Conservation (phyloP, 495 filamentous ascomycete genomes). For the Lindgomyces ingoldianus region DNA sequence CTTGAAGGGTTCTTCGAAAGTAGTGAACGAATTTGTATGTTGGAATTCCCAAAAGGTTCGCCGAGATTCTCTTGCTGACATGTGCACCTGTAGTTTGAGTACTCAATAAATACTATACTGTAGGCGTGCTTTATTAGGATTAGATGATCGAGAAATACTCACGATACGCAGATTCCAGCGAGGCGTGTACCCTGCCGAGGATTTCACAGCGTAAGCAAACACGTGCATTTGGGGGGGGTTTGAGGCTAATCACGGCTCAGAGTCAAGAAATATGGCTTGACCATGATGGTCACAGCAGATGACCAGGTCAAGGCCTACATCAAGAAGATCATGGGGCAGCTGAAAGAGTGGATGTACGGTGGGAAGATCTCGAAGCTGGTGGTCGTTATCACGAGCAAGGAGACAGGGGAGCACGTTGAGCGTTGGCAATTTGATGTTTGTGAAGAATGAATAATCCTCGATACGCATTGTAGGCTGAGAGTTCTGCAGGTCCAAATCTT, state of each 20-base stretch:
- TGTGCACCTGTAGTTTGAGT: constrained; percentile 73
- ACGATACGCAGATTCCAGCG: constrained; percentile 71
- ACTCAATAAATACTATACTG: constrained; percentile 94
- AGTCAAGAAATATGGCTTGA: constrained; percentile 99
- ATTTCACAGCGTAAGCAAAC: constrained; percentile 80
- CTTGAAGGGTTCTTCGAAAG: constrained; percentile 69
- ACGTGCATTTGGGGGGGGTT: neutral
- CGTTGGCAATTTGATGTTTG: constrained; percentile 98
- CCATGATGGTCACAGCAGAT: constrained; percentile 95
- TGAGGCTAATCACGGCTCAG: constrained; percentile 41
- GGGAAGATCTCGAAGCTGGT: constrained; percentile 97
- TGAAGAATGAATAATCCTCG: too few relatives aligned
- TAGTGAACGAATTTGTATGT: constrained; percentile 92
- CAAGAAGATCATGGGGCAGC: constrained; percentile 96
- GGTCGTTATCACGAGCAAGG: constrained; percentile 91
- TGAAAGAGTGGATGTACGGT: constrained; percentile 93
- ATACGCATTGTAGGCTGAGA: too few relatives aligned
- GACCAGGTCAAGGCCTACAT: constrained; percentile 99
- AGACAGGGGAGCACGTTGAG: constrained; percentile 93
- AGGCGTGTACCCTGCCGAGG: constrained; percentile 95
- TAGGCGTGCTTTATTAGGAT: constrained; percentile 37
- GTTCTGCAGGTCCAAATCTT: constrained; percentile 66
- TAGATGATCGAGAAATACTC: constrained; percentile 13
- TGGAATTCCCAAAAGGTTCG: too few relatives aligned
- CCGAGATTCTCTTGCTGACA: too few relatives aligned